Evolutionary conservation across 2,329 filamentous ascomycete species (phyloP), one percentile per base, ranked within the genome.

Genomic region (Magnaporthiopsis incrustans): DNA sequence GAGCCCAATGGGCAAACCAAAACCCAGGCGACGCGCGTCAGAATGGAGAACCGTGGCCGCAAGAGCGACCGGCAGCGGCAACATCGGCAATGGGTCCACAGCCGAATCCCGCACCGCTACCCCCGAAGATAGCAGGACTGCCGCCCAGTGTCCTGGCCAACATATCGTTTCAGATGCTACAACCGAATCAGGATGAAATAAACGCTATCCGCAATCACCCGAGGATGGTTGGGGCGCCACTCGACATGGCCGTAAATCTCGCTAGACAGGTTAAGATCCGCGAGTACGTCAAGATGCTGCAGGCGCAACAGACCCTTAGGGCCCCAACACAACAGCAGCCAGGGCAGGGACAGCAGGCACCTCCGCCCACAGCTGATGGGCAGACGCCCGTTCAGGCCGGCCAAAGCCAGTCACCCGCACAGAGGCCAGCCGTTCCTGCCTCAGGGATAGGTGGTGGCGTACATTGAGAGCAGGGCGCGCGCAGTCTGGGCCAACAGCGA

Each of bases 331-430:
- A 53, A 53, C 44, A 53, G 11, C 65, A 66, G 44, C 62, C 61
- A 26, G 61, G 61, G 18, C 53, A 60, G 58, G 58, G 27, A 32
- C 44, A 63, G 53, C 30, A 33, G 26, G 25, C 7, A 25, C 44
- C 44, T 35, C 65, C 65, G 38, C 56, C 66, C 30, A 53, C 60
- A 44, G 62, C 60, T 6, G 30, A 58, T 27, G 58, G 32, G 26
- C 18, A 33, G 30, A 14, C 27, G 32, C 3, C 58, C n/a, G 22
- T n/a, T 12, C 27, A 27, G 58, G 5, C 27, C 38, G 58, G 26
- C 58, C 58, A 60, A 60, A 25, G 8, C 57, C 57, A 60, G 58
- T 15, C 26, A 25, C 58, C 58, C 7, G 58, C n/a, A 14, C 44
- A 53, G 44, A n/a, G 44, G 10, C 44, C 44, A 53, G 44, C 44